phyloP scores from a whole-genome alignment of 2,329 filamentous ascomycete genomes.

The Talaromyces sp. region DNA sequence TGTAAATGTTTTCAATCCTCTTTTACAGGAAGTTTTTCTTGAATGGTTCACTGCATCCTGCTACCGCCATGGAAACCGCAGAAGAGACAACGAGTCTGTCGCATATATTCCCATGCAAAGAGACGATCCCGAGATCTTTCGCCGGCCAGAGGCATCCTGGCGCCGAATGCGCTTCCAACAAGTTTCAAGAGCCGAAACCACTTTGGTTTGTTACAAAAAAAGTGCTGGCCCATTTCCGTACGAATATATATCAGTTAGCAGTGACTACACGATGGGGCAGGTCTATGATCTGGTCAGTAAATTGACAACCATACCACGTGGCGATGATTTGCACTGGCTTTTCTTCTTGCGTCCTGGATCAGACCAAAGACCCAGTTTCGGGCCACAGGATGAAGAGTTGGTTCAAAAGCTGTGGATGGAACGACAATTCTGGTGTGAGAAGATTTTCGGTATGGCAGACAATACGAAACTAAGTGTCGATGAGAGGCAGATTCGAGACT shows the following conservation, averaged over 20 bases:
- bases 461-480: not conserved
- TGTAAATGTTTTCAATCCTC: conserved; percentile 3
- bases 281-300: not conserved
- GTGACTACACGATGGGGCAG: conserved; percentile 5
- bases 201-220: not conserved
- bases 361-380: not conserved
- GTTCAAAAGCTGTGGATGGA: not conserved
- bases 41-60: conserved; percentile 6
- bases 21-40: conserved; percentile 1
- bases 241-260: not conserved
- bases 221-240: not conserved
- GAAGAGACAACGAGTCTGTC: conserved; percentile 3
- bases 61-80: not conserved
- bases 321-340: conserved; percentile 8
- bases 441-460: conserved; percentile 3
- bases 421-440: conserved; percentile 3
- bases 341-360: not conserved
- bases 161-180: conserved; percentile 10
- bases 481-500: not conserved
- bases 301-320: not conserved
- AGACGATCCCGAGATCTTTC: not conserved
- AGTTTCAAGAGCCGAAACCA: not conserved
- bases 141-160: conserved; percentile 12
- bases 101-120: conserved; percentile 2
- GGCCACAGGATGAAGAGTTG: not conserved